Conservation (phyloP, 2,329 filamentous ascomycete species). For the Alternaria triticimaculans region DNA sequence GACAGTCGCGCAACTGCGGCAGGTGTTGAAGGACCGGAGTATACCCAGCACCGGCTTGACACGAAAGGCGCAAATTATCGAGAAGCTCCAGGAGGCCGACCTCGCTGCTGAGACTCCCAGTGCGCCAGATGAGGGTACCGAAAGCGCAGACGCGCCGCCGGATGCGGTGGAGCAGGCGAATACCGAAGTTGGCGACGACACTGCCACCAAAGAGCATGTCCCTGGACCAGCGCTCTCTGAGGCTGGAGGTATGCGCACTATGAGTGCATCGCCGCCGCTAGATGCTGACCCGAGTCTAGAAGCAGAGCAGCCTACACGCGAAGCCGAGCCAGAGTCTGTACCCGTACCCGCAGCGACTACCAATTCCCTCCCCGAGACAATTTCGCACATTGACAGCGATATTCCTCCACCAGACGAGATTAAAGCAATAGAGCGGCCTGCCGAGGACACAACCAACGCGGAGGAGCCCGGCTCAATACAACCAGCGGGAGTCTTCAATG, state of each 20-base stretch:
- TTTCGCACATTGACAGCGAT: constrained; percentile 33
- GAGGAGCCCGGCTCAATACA: constrained; percentile 27
- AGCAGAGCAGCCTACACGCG: constrained; percentile 2
- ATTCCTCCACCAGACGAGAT: constrained; percentile 17
- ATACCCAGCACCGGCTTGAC: constrained; percentile 56
- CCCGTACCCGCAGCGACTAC: constrained; percentile 23
- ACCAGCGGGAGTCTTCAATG: constrained; percentile 17
- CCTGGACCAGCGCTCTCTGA: constrained; percentile 25
- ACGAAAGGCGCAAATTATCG: constrained; percentile 57
- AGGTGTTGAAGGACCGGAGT: constrained; percentile 55
- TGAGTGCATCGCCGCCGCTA: background rate
- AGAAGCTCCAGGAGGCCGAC: constrained; percentile 50
- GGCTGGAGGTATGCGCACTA: constrained; percentile 27
- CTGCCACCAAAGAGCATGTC: background rate
- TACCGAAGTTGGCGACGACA: constrained; percentile 9
- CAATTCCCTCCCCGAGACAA: constrained; percentile 22
- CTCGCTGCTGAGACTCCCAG: background rate
- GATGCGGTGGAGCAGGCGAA: constrained; percentile 6
- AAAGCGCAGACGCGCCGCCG: constrained; percentile 8
- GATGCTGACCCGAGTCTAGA: constrained; percentile 18
- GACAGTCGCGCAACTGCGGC: constrained; percentile 56
- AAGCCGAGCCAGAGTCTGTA: constrained; percentile 5
- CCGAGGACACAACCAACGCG: constrained; percentile 23
- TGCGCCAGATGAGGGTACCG: constrained; percentile 4
- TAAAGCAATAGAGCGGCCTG: constrained; percentile 18